Evolutionary conservation across 306 rosid genomes (phyloP), one percentile per base, ranked within the genome.

Genomic region (Malus fusca): DNA sequence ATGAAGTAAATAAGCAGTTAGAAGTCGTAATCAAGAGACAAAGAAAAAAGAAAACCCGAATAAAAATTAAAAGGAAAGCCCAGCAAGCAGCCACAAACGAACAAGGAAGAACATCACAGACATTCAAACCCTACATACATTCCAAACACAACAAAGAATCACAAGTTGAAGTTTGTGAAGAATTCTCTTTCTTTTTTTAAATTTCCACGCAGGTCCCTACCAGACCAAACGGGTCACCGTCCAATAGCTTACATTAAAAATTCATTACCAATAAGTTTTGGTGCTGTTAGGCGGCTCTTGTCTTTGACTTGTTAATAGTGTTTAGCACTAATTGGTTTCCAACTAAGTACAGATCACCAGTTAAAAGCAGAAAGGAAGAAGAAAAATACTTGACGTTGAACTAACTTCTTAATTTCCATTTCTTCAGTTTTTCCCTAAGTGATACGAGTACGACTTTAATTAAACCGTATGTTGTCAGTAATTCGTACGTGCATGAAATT

Each of bases 221-320:
- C 48, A 85, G 75, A 83, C 87, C 86, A 72, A 83, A 76, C 80
- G 2, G 9, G 9, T 80, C 84, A 85, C 85, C 83, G 82, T 79
- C 89, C 79, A 84, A 69, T 73, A 26, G 53, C 72, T 37, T 55
- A 19, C 72, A 81, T 80, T 79, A 82, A 64, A 56, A 82, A 60
- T 56, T 73, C 77, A 59, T 85, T 76, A 33, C 75, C 64, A 51
- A 17, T 17, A 15, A 35, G 37, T 77, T 64, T 76, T 72, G 81
- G 69, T 21, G 53, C 43, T 68, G 69, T 73, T 83, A 82, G 88
- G 79, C 92, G 64, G 75, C 82, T 86, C 81, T 64, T 70, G 74
- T 17, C 55, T 15, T 88, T 82, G 79, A 74, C 77, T 73, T 78
- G 80, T 37, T 71, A 22, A 75, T 62, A 53, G 76, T 42, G 55